Percentiles rank a stretch among this genome's conserved stretches.
These are phyloP conservation scores for Phytophthora boehmeriae DNA, from an alignment of 352 stramenopile species.

Conservation along the genomic window DNA sequence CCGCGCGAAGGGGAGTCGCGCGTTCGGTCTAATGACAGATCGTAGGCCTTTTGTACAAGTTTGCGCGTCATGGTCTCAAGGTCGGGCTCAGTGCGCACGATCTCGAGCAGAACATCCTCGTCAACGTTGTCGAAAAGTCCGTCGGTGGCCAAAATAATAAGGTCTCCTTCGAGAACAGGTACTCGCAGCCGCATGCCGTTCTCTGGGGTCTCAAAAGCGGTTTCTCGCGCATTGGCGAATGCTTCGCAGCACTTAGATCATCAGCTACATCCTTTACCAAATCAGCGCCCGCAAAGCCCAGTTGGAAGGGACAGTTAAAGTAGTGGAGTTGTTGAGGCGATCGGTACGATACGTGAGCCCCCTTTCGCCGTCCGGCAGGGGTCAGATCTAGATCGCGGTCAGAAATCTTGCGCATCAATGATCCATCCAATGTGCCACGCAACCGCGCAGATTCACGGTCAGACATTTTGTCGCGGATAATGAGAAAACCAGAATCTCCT, in stretches of 20 bases:
- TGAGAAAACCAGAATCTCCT: conserved; percentile 91
- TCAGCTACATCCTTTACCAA: conserved; percentile 55
- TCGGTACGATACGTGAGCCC: conserved; percentile 90
- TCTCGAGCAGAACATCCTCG: conserved; percentile 76
- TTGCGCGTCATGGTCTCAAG: conserved; percentile 79
- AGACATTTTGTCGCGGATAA: conserved; percentile 81
- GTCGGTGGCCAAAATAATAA: conserved; percentile 97
- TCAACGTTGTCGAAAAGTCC: conserved; percentile 98
- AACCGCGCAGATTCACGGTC: conserved; percentile 65
- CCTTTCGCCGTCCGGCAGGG: conserved; percentile 72
- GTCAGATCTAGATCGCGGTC: conserved; percentile 71
- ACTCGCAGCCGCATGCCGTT: conserved; percentile 94
- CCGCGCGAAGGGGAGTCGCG: conserved; percentile 96
- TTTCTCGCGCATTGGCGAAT: conserved; percentile 65
- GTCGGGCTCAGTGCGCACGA: conserved; percentile 62
- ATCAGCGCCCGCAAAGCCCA: conserved; percentile 60
- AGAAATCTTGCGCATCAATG: conserved; percentile 71
- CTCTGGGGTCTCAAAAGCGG: conserved; percentile 90
- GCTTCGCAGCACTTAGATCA: conserved; percentile 45
- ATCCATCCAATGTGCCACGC: conserved; percentile 77
- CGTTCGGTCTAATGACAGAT: conserved; percentile 90
- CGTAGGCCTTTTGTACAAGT: conserved; percentile 87
- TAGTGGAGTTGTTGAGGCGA: conserved; percentile 96
- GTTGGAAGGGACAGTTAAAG: conserved; percentile 98
- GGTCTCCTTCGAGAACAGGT: conserved; percentile 93